A percentile compares a stretch with the other conserved stretches of the same genome.
Evolutionary conservation across 768 basidiomycete genomes (phyloP).

Genomic region (Leccinum rimulosum): DNA sequence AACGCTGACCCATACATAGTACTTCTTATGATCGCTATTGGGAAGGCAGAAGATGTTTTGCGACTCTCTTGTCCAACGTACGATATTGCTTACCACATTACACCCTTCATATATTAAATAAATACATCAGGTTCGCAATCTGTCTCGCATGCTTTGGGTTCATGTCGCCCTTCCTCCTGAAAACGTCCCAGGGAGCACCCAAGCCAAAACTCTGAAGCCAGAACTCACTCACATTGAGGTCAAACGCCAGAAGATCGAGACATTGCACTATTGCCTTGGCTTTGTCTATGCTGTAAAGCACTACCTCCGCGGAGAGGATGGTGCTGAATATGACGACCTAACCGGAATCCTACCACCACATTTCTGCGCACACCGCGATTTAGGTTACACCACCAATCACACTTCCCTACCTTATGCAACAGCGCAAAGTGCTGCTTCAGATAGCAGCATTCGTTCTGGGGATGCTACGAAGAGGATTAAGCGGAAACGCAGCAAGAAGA

Average conservation of each 20-base stretch:
- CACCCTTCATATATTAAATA: background rate
- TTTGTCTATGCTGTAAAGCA: conserved; percentile 73
- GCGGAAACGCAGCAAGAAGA: conserved; percentile 68
- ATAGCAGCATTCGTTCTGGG: conserved; percentile 26
- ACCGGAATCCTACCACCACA: conserved; percentile 60
- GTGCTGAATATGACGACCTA: conserved; percentile 67
- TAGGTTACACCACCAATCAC: conserved; percentile 38
- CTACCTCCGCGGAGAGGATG: conserved; percentile 84
- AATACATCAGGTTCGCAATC: conserved; percentile 55
- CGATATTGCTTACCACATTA: conserved; percentile 3
- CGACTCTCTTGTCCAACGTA: conserved; percentile 63
- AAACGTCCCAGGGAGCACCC: conserved; percentile 38
- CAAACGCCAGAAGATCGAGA: conserved; percentile 64
- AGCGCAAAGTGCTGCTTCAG: conserved; percentile 28
- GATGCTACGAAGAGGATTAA: conserved; percentile 69
- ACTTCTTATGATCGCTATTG: conserved; percentile 87
- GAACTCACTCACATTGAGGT: conserved; percentile 51
- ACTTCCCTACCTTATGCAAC: conserved; percentile 43
- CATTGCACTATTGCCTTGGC: conserved; percentile 65
- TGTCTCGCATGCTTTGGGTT: conserved; percentile 78
- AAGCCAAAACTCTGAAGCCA: conserved; percentile 51
- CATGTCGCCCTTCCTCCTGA: conserved; percentile 64
- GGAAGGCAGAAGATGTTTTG: conserved; percentile 87
- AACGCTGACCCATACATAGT: conserved; percentile 33
- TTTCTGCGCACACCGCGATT: conserved; percentile 49